Conservation (phyloP, 2,329 filamentous ascomycete genomes). For the Drechslerella stenobrocha region DNA sequence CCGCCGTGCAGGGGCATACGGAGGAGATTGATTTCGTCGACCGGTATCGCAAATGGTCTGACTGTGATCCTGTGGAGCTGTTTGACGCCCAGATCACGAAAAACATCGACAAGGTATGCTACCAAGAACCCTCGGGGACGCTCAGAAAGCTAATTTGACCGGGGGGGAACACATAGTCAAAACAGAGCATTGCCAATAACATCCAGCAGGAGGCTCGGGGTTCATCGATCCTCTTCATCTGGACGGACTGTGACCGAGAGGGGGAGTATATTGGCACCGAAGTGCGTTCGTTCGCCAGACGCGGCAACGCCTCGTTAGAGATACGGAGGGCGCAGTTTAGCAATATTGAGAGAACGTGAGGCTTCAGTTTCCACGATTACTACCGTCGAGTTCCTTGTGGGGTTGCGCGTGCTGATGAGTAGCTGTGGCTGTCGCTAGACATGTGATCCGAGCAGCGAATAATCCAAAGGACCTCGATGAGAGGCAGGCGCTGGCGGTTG, state of each 20-base stretch:
- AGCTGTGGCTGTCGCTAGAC: conserved; percentile 60
- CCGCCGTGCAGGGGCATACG: conserved; percentile 85
- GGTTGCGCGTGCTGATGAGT: too few species aligned
- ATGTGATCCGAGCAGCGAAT: conserved; percentile 81
- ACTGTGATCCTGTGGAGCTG: conserved; percentile 74
- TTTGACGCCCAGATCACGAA: conserved; percentile 79
- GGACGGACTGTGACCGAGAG: conserved; percentile 98
- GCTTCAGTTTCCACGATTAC: conserved; percentile 25
- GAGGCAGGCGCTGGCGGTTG: conserved; percentile 81
- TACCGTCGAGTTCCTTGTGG: too few species aligned
- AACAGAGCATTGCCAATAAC: conserved; percentile 75
- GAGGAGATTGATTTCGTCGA: conserved; percentile 75
- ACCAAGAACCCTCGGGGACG: conserved; percentile 4
- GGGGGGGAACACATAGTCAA: conserved; percentile 15
- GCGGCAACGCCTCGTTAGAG: conserved; percentile 72
- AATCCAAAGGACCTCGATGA: conserved; percentile 79
- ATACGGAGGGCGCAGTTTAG: conserved; percentile 89
- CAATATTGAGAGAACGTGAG: conserved; percentile 85
- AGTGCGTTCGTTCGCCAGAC: conserved; percentile 77
- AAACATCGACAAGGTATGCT: conserved; percentile 66
- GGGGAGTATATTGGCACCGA: conserved; percentile 95
- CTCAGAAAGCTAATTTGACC: background rate
- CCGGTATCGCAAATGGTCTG: conserved; percentile 76
- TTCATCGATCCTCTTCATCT: conserved; percentile 81
- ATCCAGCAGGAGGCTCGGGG: conserved; percentile 76